These are phyloP conservation scores for Hygrophorus pudorinus DNA, from an alignment of 768 basidiomycete species.

Conservation along the genomic window DNA sequence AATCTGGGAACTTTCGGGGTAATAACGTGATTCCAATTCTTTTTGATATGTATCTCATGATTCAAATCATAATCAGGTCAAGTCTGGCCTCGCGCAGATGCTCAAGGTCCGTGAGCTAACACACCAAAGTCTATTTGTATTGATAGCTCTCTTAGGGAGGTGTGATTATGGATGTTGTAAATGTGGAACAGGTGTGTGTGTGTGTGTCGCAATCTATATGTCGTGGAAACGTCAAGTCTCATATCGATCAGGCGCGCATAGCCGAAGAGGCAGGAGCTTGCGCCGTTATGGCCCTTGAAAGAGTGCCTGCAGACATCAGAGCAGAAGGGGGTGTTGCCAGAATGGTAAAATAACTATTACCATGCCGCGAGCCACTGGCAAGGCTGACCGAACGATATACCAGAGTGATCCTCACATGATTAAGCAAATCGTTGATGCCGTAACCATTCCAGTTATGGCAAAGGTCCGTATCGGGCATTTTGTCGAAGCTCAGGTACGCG, in stretches of 20 bases:
- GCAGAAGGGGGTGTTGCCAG: slow-evolving; percentile 87
- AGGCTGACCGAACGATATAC: slow-evolving; percentile 3
- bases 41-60: slow-evolving; percentile 6
- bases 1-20: slow-evolving; percentile 69
- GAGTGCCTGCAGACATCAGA: slow-evolving; percentile 93
- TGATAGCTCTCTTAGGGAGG: slow-evolving; percentile 1
- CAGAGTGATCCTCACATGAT: slow-evolving; percentile 95
- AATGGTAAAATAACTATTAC: slow-evolving; percentile 55
- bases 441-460: slow-evolving; percentile 96
- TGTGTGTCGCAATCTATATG: slow-evolving; percentile 4
- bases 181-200: slow-evolving; percentile 42
- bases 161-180: slow-evolving; percentile 94
- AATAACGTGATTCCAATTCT: slow-evolving; percentile 14
- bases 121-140: slow-evolving; percentile 4
- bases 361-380: not conserved
- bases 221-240: slow-evolving; percentile 6
- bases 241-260: slow-evolving; percentile 64
- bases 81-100: slow-evolving; percentile 95
- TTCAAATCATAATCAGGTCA: slow-evolving; percentile 44
- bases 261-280: slow-evolving; percentile 97
- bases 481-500: slow-evolving; percentile 81
- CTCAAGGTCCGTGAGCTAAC: slow-evolving; percentile 52
- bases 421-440: slow-evolving; percentile 89
- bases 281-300: slow-evolving; percentile 95
- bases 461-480: slow-evolving; percentile 96